Conservation (phyloP, 306 rosid species). For the Fagus sylvatica region DNA sequence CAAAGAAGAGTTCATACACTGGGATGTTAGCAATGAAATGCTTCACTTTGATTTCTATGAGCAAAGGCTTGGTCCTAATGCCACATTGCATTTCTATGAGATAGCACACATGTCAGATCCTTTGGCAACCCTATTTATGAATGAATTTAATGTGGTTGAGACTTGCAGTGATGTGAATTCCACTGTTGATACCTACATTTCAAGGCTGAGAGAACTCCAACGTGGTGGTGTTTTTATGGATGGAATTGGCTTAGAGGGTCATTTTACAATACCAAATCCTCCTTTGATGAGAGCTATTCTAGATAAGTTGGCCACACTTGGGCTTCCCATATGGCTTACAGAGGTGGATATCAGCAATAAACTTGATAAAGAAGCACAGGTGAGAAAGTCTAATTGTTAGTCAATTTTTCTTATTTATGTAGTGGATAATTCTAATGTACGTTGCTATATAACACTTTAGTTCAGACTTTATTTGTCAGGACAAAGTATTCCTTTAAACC, state of each 20-base stretch:
- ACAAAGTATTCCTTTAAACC: too few species aligned
- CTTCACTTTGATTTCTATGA: constrained; percentile 95
- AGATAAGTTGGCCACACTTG: constrained; percentile 82
- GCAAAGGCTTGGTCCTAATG: constrained; percentile 63
- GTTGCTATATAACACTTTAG: not conserved
- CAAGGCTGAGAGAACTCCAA: constrained; percentile 50
- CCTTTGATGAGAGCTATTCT: constrained; percentile 76
- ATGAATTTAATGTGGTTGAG: constrained; percentile 91
- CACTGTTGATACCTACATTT: constrained; percentile 66
- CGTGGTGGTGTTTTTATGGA: constrained; percentile 67
- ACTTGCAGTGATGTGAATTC: constrained; percentile 78
- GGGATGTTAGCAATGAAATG: constrained; percentile 98
- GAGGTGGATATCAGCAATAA: constrained; percentile 82
- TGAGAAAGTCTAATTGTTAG: constrained; percentile 2
- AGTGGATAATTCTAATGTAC: not conserved
- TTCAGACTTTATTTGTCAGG: too few species aligned
- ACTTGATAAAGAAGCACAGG: constrained; percentile 61
- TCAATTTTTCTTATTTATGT: not conserved
- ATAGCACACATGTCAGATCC: constrained; percentile 77
- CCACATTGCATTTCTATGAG: constrained; percentile 63
- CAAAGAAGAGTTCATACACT: constrained; percentile 76
- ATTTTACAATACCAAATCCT: constrained; percentile 67
- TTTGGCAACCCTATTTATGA: constrained; percentile 75
- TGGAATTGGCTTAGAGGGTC: constrained; percentile 92
- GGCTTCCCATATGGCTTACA: constrained; percentile 88